A percentile compares a stretch with the other conserved stretches of the same genome.
Evolutionary conservation across 768 basidiomycete species (phyloP).

Genomic region (Gelatoporia subvermispora): DNA sequence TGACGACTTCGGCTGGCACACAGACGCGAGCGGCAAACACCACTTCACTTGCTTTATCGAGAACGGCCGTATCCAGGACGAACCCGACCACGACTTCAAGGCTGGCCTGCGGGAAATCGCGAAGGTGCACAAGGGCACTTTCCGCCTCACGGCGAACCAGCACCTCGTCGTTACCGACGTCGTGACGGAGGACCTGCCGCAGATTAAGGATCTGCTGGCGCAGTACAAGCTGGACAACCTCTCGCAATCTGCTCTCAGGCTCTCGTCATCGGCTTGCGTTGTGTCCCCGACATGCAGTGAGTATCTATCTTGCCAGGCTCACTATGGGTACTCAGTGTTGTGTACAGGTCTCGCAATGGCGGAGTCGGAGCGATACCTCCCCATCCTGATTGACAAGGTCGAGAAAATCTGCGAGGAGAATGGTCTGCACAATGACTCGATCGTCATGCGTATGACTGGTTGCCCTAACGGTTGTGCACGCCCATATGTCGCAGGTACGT

Average conservation of each 20-base stretch:
- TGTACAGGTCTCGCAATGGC: conserved; percentile 71
- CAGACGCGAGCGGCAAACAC: conserved; percentile 80
- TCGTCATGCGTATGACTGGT: conserved; percentile 99
- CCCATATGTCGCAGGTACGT: conserved; percentile 82
- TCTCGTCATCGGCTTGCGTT: conserved; percentile 94
- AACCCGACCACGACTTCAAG: conserved; percentile 87
- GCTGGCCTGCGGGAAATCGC: conserved; percentile 90
- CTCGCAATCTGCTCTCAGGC: conserved; percentile 67
- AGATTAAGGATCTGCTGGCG: conserved; percentile 73
- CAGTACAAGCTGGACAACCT: conserved; percentile 91
- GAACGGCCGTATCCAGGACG: conserved; percentile 96
- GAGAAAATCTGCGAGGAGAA: conserved; percentile 93
- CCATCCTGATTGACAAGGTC: conserved; percentile 88
- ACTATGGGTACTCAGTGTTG: conserved; percentile 1
- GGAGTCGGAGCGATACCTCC: conserved; percentile 81
- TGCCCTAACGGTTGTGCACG: conserved; percentile 93
- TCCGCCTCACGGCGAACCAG: conserved; percentile 94
- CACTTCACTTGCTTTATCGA: conserved; percentile 96
- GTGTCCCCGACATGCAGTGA: conserved; percentile 91
- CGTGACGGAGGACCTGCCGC: conserved; percentile 59
- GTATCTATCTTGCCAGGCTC: conserved; percentile 10
- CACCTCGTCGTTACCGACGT: conserved; percentile 88
- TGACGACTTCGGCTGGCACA: conserved; percentile 93
- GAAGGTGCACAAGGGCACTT: conserved; percentile 87
- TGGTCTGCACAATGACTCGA: conserved; percentile 88